Base-by-base conservation (phyloP, 2,329 filamentous ascomycete genomes). In the Nannizziopsis arthrosporioides region DNA sequence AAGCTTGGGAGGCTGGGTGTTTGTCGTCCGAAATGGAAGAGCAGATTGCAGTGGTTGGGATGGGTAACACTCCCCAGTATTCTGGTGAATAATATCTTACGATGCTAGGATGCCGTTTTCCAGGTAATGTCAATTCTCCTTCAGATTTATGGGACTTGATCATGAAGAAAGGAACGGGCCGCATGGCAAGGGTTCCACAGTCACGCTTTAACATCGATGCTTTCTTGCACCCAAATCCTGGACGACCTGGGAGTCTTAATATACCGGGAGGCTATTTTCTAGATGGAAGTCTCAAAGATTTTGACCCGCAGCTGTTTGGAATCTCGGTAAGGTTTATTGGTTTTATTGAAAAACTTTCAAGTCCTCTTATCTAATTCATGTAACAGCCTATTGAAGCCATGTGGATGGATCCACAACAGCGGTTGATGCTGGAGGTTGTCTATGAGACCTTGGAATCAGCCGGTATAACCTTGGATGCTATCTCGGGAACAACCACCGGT, bases 381-480 rank as follows among this genome's bases (percentile, higher is more conserved):
- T 19, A 4, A 30, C 8, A 42, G 48, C 49, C 14, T 50, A 45
- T 10, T 44, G 49, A 53, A 35, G 60, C 58, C 5, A 53, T 53
- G 11, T 50, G 56, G 5, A 61, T 65, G 49, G 62, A 64, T 42
- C 62, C 62, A 5, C 60, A 63, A 40, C 61, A 64, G 34, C 53
- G 63, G 9, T 42, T 61, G 2, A 45, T 59, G 6, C 41, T 65
- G 7, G 63, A 65, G 43, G 50, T 55, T 2, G 48, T 54, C 1
- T 65, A 60, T 18, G 58, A 60, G 27, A 54, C 56, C 1, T 42
- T 65, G 0, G 60, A 61, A 43, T 57, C 56, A 45, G 61, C 61
- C 10, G 62, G 51, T 18, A 14, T 48, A 18, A 37, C 55, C 1
- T 31, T 67, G n/a, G 52, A 61, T 10, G 45, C 49, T 5, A 47